These are phyloP conservation scores for Fraxinus cuspidata DNA, from an alignment of 257 asterid genomes.

Conservation along the genomic window DNA sequence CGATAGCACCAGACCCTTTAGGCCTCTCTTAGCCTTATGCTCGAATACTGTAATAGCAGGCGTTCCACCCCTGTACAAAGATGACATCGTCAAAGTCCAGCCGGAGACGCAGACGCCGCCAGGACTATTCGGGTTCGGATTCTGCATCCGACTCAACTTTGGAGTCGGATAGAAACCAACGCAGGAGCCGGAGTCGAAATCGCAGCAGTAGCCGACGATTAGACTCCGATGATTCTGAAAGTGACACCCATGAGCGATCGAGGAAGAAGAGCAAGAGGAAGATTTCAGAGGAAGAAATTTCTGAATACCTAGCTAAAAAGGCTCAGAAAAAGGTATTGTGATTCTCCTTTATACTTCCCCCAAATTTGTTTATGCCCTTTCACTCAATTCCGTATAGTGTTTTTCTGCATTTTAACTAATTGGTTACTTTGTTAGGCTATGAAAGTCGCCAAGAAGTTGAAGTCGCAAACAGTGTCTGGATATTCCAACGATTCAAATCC, in stretches of 20 bases:
- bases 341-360: background rate
- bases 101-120: constrained; percentile 24
- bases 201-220: constrained; percentile 31
- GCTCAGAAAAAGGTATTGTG: constrained; percentile 58
- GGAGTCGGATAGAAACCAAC: constrained; percentile 31
- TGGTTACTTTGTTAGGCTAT: constrained; percentile 39
- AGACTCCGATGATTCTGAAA: constrained; percentile 32
- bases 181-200: constrained; percentile 27
- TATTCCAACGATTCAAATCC: constrained; percentile 93
- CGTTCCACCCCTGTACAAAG: constrained; percentile 29
- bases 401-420: background rate
- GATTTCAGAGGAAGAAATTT: constrained; percentile 63
- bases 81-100: constrained; percentile 34
- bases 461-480: constrained; percentile 61
- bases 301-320: constrained; percentile 62
- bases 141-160: constrained; percentile 31
- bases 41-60: constrained; percentile 21
- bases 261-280: constrained; percentile 49
- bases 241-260: constrained; percentile 28
- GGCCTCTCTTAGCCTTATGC: background rate
- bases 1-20: background rate
- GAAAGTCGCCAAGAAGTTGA: constrained; percentile 78
- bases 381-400: background rate
- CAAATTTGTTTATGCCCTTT: background rate
- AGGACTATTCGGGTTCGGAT: constrained; percentile 21